phyloP scores from a whole-genome alignment of 2,329 filamentous ascomycete species.

The Sordariomycetes sp. region DNA sequence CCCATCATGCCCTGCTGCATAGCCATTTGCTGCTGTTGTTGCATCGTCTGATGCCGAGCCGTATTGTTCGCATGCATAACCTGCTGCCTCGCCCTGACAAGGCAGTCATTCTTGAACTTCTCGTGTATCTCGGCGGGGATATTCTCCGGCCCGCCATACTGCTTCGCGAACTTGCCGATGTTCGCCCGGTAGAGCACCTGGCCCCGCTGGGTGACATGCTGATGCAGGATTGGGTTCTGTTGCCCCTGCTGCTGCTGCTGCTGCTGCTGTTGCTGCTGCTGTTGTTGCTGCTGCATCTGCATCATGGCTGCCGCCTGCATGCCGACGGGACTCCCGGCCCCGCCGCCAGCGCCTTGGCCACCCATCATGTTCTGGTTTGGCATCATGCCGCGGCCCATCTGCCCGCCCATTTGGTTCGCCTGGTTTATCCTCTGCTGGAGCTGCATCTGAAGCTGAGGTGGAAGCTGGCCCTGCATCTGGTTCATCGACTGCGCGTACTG shows the following conservation, averaged over 20 bases:
- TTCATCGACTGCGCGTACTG: constrained; percentile 32
- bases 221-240: constrained; percentile 13
- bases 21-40: constrained; percentile 24
- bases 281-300: constrained; percentile 10
- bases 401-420: constrained; percentile 14
- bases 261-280: constrained; percentile 21
- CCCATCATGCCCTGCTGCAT: constrained; percentile 41
- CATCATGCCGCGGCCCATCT: constrained; percentile 25
- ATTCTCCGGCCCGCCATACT: constrained; percentile 29
- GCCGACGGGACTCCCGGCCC: constrained; percentile 19
- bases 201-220: constrained; percentile 23
- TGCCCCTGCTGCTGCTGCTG: constrained; percentile 19
- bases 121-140: constrained; percentile 35
- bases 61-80: constrained; percentile 18
- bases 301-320: constrained; percentile 21
- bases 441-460: constrained; percentile 25
- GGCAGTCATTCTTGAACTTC: constrained; percentile 31
- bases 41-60: constrained; percentile 22
- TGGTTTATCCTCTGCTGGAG: constrained; percentile 15
- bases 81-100: constrained; percentile 22
- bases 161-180: constrained; percentile 20
- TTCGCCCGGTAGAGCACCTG: constrained; percentile 27
- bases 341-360: constrained; percentile 12
- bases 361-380: constrained; percentile 26
- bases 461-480: constrained; percentile 27